These are phyloP conservation scores for Tuber brumale DNA, from an alignment of 495 filamentous ascomycete species.

Conservation along the genomic window DNA sequence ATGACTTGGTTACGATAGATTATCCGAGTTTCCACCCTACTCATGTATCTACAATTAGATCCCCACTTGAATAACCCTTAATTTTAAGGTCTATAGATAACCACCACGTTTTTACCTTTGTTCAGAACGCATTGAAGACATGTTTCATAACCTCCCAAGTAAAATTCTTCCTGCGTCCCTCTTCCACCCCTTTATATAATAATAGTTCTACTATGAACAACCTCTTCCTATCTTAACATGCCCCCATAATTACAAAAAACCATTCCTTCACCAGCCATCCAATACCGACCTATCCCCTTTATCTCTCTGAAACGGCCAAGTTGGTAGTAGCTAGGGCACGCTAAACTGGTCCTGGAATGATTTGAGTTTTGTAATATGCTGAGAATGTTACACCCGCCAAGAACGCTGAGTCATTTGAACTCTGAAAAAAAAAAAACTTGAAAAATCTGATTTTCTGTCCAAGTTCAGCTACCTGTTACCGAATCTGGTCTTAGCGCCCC, in stretches of 20 bases:
- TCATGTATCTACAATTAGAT: not conserved
- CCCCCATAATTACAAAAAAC: not conserved
- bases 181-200: not conserved
- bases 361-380: too few relatives aligned
- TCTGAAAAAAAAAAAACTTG: too few relatives aligned
- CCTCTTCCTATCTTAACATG: not conserved
- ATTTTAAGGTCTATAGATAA: not conserved
- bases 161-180: too few relatives aligned
- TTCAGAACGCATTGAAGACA: not conserved
- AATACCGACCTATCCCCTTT: too few relatives aligned
- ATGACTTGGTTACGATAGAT: not conserved
- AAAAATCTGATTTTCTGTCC: too few relatives aligned
- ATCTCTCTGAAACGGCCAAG: too few relatives aligned
- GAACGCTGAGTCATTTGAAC: too few relatives aligned
- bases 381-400: too few relatives aligned
- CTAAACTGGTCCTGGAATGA: too few relatives aligned
- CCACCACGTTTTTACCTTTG: not conserved
- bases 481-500: too few relatives aligned
- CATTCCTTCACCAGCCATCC: not conserved
- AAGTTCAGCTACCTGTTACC: too few relatives aligned
- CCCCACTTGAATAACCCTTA: not conserved
- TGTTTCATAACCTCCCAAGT: not conserved
- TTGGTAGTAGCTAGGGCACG: too few relatives aligned
- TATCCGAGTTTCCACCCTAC: not conserved
- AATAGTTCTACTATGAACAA: not conserved